phyloP scores from a whole-genome alignment of 2,329 filamentous ascomycete species.

The Aphanocladium album region DNA sequence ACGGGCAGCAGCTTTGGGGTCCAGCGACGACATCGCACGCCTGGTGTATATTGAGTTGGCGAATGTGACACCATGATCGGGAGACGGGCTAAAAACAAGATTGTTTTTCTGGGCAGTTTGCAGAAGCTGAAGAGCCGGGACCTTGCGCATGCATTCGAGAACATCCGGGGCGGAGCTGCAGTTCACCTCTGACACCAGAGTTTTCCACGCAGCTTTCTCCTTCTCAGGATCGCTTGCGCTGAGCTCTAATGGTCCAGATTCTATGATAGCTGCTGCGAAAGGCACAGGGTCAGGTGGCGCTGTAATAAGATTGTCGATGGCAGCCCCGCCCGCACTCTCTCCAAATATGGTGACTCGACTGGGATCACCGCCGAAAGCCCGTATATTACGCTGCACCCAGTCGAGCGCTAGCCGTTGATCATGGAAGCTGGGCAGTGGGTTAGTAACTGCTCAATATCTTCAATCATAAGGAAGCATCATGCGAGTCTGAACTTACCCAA shows the following conservation, averaged over 20 bases:
- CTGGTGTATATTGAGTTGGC: constrained; percentile 14
- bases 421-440: constrained; percentile 13
- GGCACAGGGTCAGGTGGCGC: constrained; percentile 24
- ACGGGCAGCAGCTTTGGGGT: neutral
- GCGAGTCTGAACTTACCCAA: constrained; percentile 18
- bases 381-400: constrained; percentile 59
- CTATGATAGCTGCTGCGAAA: constrained; percentile 24
- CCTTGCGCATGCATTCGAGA: constrained; percentile 22
- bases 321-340: constrained; percentile 49
- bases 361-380: constrained; percentile 58
- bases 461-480: neutral
- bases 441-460: neutral
- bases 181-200: neutral
- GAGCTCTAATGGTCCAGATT: constrained; percentile 18
- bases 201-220: neutral
- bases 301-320: constrained; percentile 34
- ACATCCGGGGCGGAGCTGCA: constrained; percentile 11
- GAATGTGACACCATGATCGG: constrained; percentile 20
- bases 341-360: constrained; percentile 57
- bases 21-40: constrained; percentile 7
- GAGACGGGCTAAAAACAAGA: constrained; percentile 20
- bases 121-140: constrained; percentile 16
- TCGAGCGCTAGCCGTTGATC: constrained; percentile 54
- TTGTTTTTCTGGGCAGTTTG: constrained; percentile 14
- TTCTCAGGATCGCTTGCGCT: neutral